Percentiles rank a stretch among this genome's conserved stretches.
phyloP scores from a whole-genome alignment of 225 moss, liverwort and hornwort genomes.

The Climacium dendroides region DNA sequence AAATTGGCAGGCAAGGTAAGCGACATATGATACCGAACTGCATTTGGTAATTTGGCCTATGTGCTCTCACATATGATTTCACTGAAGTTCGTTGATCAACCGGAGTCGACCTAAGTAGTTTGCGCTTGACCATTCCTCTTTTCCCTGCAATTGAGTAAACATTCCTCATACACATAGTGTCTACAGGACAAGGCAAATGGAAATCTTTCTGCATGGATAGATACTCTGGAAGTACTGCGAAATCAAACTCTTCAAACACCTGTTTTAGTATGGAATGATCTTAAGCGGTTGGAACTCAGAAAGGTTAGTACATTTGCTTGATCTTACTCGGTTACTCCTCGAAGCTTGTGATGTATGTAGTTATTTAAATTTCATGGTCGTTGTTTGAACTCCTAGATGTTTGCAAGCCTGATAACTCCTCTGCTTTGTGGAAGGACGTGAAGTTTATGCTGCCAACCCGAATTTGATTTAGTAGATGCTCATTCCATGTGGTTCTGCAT shows the following conservation, averaged over 20 bases:
- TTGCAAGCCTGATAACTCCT: background rate
- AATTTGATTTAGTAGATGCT: background rate
- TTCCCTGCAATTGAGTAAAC: background rate
- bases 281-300: slow-evolving; percentile 81
- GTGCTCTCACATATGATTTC: background rate
- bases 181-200: slow-evolving; percentile 54
- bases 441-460: background rate
- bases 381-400: background rate
- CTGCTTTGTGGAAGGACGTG: background rate
- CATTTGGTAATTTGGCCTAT: background rate
- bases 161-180: background rate
- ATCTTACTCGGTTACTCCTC: background rate
- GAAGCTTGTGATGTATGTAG: background rate
- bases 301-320: slow-evolving; percentile 26
- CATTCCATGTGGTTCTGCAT: background rate
- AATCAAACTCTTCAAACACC: slow-evolving; percentile 80
- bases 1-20: slow-evolving; percentile 59
- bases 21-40: background rate
- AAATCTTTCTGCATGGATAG: slow-evolving; percentile 76
- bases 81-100: background rate
- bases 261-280: slow-evolving; percentile 95
- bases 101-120: background rate
- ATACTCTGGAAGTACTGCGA: slow-evolving; percentile 71
- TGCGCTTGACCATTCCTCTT: background rate
- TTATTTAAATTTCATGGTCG: background rate